phyloP scores from a whole-genome alignment of 257 asterid genomes.

The Solanum corneliomulleri region DNA sequence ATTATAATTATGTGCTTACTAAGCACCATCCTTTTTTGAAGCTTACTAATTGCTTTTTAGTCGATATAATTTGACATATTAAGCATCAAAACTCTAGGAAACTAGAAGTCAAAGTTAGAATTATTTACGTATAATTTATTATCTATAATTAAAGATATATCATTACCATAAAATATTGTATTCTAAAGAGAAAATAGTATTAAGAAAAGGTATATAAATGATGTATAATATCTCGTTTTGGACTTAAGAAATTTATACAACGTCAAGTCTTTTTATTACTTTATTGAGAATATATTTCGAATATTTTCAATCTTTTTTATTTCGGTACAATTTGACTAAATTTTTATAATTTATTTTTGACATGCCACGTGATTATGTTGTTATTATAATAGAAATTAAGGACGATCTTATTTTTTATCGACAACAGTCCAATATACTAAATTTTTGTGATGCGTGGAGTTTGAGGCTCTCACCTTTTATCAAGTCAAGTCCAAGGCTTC shows the following conservation, averaged over 20 bases:
- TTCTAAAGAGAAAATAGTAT: neutral
- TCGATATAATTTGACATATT: neutral
- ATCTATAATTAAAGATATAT: neutral
- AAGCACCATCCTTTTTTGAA: neutral
- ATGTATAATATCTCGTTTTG: neutral
- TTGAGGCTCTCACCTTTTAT: too few relatives aligned
- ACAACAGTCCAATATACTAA: too few relatives aligned
- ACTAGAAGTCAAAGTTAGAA: neutral
- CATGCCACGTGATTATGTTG: neutral
- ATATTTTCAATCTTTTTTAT: neutral
- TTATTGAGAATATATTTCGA: neutral
- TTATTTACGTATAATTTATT: too few relatives aligned
- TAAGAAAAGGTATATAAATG: neutral
- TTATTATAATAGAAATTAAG: neutral
- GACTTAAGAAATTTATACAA: neutral
- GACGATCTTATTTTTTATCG: neutral
- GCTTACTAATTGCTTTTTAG: neutral
- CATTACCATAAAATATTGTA: neutral
- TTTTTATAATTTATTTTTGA: neutral
- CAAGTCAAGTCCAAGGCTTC: neutral
- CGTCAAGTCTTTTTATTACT: neutral
- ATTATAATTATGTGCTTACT: neutral
- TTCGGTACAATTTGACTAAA: neutral
- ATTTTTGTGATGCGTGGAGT: neutral
- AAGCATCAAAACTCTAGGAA: neutral